Evolutionary conservation across 768 basidiomycete genomes (phyloP), one percentile per base, ranked within the genome.

Genomic region (Mycena haematopus): DNA sequence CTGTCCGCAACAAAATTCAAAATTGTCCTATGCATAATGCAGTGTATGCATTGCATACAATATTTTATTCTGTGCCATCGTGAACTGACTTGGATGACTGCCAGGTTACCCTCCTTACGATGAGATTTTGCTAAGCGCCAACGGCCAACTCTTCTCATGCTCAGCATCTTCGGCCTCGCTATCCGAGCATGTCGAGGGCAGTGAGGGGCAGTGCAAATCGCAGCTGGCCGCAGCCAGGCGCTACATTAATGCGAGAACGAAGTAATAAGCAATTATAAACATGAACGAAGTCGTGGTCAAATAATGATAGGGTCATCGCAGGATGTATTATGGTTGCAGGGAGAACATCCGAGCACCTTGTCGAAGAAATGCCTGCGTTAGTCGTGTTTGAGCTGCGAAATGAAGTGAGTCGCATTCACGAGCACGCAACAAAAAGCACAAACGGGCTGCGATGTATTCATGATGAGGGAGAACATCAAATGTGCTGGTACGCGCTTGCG

Each of bases 381-480:
- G 70, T 36, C 81, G 77, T 44, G 84, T 85, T 47, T 70, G 75
- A 35, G 82, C 83, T 85, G 58, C 47, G 45, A 50, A 61, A 60
- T 63, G 67, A 15, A n/a, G 56, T 51, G 27, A 68, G 58, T 62
- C 67, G 62, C 29, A 14, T 51, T 31, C n/a, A 38, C 60, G 33
- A 58, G 60, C 52, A 63, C 40, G 21, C 14, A 51, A 54, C 45
- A n/a, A 60, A 70, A 64, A 53, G 55, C 45, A 76, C 92, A 76
- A 75, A 95, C 95, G 84, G 63, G 88, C 89, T 53, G 92, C 93
- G 63, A 84, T 80, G 75, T 96, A 97, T 69, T 87, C 82, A 60
- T 82, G 77, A 70, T 89, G 84, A 19, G 88, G 79, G 33, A 91
- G 80, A 57, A 95, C 93, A 53, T 94, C 90, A 75, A 97, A 96